phyloP scores from a whole-genome alignment of 2,329 filamentous ascomycete genomes.

The Neoarthrinium moseri region DNA sequence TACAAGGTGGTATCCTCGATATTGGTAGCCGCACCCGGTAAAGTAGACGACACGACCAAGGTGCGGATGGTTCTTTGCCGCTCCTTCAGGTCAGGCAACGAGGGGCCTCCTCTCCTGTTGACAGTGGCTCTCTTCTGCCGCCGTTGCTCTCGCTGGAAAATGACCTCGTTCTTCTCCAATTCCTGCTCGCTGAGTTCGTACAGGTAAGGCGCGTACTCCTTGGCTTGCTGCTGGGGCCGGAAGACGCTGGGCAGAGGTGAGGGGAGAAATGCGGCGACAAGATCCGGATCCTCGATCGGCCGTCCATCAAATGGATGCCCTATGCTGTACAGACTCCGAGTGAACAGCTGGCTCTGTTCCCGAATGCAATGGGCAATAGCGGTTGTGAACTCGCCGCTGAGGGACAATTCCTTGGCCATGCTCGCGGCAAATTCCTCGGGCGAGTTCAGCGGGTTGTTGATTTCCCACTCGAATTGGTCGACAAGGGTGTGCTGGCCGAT shows the following conservation, averaged over 20 bases:
- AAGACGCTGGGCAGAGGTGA: constrained; percentile 82
- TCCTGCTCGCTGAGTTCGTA: constrained; percentile 93
- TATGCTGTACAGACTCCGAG: constrained; percentile 86
- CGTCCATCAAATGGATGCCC: constrained; percentile 94
- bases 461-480: constrained; percentile 99
- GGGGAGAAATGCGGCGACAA: constrained; percentile 80
- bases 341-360: constrained; percentile 93
- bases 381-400: constrained; percentile 94
- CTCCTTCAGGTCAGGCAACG: constrained; percentile 93
- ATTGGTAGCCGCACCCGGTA: constrained; percentile 79
- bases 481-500: constrained; percentile 92
- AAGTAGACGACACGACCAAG: constrained; percentile 84
- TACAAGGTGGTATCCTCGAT: constrained; percentile 85
- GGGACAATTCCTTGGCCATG: constrained; percentile 86
- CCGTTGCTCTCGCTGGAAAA: constrained; percentile 89
- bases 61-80: constrained; percentile 91
- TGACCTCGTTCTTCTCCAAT: constrained; percentile 85
- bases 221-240: constrained; percentile 86
- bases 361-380: constrained; percentile 97
- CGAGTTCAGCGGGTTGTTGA: constrained; percentile 91
- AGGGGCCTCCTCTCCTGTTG: constrained; percentile 87
- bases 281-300: constrained; percentile 87
- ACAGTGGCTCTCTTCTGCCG: constrained; percentile 87
- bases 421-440: constrained; percentile 90
- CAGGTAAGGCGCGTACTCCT: constrained; percentile 89